Evolutionary conservation across 106 monocot genomes (phyloP).

Genomic region (Allium fistulosum): DNA sequence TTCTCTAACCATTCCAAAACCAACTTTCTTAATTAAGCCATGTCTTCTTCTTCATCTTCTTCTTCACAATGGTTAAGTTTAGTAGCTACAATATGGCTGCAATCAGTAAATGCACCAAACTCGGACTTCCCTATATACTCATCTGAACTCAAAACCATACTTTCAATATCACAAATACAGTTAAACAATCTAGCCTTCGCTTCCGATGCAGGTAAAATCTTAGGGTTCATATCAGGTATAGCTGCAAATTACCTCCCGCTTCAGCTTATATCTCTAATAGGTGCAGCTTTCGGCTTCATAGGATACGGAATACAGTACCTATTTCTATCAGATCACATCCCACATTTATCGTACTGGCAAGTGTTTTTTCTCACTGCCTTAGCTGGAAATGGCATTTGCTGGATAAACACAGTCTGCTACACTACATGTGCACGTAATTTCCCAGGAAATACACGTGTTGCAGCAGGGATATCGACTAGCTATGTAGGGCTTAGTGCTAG

Average conservation of each 20-base stretch:
- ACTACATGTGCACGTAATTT: constrained; percentile 62
- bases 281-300: constrained; percentile 49
- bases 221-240: constrained; percentile 65
- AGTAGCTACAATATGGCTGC: constrained; percentile 70
- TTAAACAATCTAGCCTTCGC: constrained; percentile 80
- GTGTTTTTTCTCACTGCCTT: constrained; percentile 46
- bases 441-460: constrained; percentile 27
- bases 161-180: constrained; percentile 68
- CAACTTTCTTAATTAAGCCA: background rate
- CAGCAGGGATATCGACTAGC: constrained; percentile 58
- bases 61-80: constrained; percentile 60
- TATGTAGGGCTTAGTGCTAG: constrained; percentile 68
- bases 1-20: background rate
- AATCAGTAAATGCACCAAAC: constrained; percentile 58
- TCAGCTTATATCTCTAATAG: constrained; percentile 42
- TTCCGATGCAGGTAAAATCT: constrained; percentile 71
- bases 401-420: constrained; percentile 86
- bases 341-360: constrained; percentile 45
- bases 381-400: constrained; percentile 73
- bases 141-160: constrained; percentile 59
- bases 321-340: constrained; percentile 29
- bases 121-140: constrained; percentile 83
- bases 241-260: constrained; percentile 55
- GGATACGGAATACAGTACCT: constrained; percentile 83
- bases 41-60: constrained; percentile 7